Evolutionary conservation across 2,329 filamentous ascomycete genomes (phyloP), one percentile per base, ranked within the genome.

Genomic region (Cladosporium austrohemisphaericum): DNA sequence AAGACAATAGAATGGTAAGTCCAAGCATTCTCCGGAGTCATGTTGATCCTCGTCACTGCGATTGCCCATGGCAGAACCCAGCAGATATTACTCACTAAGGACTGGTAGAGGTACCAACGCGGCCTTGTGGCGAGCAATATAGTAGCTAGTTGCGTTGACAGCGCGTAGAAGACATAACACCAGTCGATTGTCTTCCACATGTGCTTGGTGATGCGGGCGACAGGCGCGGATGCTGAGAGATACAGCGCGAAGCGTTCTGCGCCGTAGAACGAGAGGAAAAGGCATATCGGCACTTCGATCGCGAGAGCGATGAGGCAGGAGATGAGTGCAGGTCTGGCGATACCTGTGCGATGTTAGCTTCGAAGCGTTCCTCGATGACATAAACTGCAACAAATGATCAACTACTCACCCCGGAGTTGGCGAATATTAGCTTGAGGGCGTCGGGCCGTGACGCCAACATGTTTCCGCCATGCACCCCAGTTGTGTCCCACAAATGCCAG

Each of bases 51-150:
- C 43, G 75, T 77, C 52, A 77, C 81, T 0, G 77, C 81, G 32
- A 88, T 78, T 0, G 84, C 83, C 83, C 84, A 88, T 0, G 84
- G 84, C 2, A 89, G 65, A 0, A 88, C 83, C 60, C 83, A 88
- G 0, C 84, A 63, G 0, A 88, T 40, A 57, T 88, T 88, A 5
- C 83, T 85, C 0, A 70, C 75, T 1, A 88, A 66, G 3, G 80
- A 82, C 61, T 88, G 84, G 51, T 77, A 80, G 0, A 88, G 70
- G 60, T 86, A 88, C 83, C 81, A 88, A 2, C 69, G 68, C 0
- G 84, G 83, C 0, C 75, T 68, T 0, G 83, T 86, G 0, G 84
- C 80, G 0, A 86, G 72, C 0, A 89, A 64, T 0, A 88, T 70
- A 0, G 81, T 76, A 0, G 83, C 81, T 0, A 88, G 67, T 58